Evolutionary conservation across 345 rosid genomes (phyloP).

Genomic region (Lepidium africanum): DNA sequence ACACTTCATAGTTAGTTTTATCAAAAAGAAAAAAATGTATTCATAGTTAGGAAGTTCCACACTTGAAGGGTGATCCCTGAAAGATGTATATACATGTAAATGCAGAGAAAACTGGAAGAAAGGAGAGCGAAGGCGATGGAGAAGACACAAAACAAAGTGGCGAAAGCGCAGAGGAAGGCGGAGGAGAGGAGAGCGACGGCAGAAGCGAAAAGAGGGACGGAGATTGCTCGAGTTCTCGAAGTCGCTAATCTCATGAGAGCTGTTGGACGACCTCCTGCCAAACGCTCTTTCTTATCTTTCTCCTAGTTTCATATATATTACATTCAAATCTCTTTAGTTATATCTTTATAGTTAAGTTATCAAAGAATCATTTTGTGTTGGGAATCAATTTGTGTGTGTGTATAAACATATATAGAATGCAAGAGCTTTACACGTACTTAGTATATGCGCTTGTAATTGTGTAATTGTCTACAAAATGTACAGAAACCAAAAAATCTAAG

Average conservation of each 20-base stretch:
- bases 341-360: background rate
- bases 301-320: background rate
- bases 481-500: background rate
- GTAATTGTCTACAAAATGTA: background rate
- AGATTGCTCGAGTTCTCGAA: conserved; percentile 67
- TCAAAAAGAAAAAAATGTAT: no score
- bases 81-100: background rate
- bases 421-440: background rate
- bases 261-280: conserved; percentile 80
- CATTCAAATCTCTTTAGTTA: background rate
- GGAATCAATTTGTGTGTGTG: background rate
- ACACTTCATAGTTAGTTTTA: no score
- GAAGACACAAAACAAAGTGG: conserved; percentile 85
- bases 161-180: conserved; percentile 77
- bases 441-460: background rate
- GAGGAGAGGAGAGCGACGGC: conserved; percentile 92
- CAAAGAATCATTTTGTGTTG: background rate
- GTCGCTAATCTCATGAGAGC: conserved; percentile 86
- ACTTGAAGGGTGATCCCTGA: no score
- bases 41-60: no score
- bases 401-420: background rate
- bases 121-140: conserved; percentile 73
- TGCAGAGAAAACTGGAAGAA: conserved; percentile 93
- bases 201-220: conserved; percentile 73
- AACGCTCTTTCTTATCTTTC: conserved; percentile 65